These are phyloP conservation scores for Russula earlei DNA, from an alignment of 768 basidiomycete genomes.

Conservation along the genomic window DNA sequence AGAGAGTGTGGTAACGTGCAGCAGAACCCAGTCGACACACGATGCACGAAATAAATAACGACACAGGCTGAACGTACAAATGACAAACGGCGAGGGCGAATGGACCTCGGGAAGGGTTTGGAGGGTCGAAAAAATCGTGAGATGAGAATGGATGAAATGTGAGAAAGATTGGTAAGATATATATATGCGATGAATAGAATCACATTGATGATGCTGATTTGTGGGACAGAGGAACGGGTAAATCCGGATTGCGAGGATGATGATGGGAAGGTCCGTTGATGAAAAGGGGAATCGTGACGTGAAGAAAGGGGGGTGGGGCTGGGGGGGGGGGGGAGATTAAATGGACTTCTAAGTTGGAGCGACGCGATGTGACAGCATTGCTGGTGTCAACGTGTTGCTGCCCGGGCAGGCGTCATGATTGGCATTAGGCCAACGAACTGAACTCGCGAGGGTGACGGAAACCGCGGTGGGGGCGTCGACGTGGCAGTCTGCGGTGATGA, in stretches of 20 bases:
- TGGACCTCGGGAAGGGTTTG: slow-evolving; percentile 3
- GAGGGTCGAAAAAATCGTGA: slow-evolving; percentile 9
- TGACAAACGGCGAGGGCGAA: slow-evolving; percentile 4
- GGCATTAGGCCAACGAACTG: slow-evolving; percentile 20
- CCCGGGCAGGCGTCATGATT: slow-evolving; percentile 14
- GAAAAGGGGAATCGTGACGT: slow-evolving; percentile 16
- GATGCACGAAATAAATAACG: slow-evolving; percentile 11
- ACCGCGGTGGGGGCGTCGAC: slow-evolving; percentile 20
- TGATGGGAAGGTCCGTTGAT: slow-evolving; percentile 16
- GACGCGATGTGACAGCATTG: neutral
- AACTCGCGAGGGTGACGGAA: slow-evolving; percentile 15
- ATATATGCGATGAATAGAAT: slow-evolving; percentile 15
- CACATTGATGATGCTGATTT: slow-evolving; percentile 17
- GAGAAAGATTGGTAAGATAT: slow-evolving; percentile 16
- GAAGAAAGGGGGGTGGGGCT: slow-evolving; percentile 4
- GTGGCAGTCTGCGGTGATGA: neutral
- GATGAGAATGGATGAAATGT: slow-evolving; percentile 17
- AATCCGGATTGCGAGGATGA: slow-evolving; percentile 15
- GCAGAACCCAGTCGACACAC: neutral
- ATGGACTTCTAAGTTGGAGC: slow-evolving; percentile 6
- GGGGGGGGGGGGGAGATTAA: slow-evolving; percentile 11
- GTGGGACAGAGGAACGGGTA: slow-evolving; percentile 12
- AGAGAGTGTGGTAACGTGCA: slow-evolving; percentile 4
- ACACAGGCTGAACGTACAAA: slow-evolving; percentile 2
- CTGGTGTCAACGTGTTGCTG: neutral